A percentile compares a stretch with the other conserved stretches of the same genome.
phyloP scores from a whole-genome alignment of 2,329 filamentous ascomycete species.

The Fusarium sacchari region DNA sequence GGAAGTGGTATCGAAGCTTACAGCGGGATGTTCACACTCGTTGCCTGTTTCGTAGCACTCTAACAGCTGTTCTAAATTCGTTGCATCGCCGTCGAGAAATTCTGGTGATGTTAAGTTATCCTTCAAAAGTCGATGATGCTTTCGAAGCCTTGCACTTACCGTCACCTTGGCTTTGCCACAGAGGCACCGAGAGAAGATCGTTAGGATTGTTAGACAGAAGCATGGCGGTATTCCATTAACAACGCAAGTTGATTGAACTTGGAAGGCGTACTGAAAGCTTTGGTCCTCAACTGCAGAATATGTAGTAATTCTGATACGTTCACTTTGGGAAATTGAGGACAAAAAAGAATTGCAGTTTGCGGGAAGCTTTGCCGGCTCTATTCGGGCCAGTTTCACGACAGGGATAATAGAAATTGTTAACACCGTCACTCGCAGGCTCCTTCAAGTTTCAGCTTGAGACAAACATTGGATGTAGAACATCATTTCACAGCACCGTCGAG shows the following conservation, averaged over 20 bases:
- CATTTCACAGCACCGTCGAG: not conserved
- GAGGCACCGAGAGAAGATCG: too few relatives aligned
- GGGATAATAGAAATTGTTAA: not conserved
- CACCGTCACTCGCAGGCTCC: not conserved
- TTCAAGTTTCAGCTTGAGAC: not conserved
- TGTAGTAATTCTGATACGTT: not conserved
- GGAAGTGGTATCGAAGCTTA: not conserved
- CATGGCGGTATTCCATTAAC: not conserved
- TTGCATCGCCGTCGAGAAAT: too few relatives aligned
- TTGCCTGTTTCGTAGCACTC: not conserved
- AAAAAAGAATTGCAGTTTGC: too few relatives aligned
- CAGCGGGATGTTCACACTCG: too few relatives aligned
- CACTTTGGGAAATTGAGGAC: not conserved
- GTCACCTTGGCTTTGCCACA: not conserved
- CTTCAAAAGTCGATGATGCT: too few relatives aligned
- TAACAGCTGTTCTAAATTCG: not conserved
- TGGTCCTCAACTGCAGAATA: not conserved
- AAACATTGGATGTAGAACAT: not conserved
- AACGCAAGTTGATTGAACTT: not conserved
- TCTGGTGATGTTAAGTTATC: not conserved
- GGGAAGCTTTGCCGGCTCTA: not conserved
- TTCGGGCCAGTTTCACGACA: not conserved
- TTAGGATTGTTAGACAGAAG: not conserved
- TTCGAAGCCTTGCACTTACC: not conserved
- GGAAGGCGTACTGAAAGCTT: not conserved